Percentiles rank a stretch among this genome's conserved stretches.
Evolutionary conservation across 441 rosid genomes (phyloP).

Genomic region (Euphorbia schlechtendalii): DNA sequence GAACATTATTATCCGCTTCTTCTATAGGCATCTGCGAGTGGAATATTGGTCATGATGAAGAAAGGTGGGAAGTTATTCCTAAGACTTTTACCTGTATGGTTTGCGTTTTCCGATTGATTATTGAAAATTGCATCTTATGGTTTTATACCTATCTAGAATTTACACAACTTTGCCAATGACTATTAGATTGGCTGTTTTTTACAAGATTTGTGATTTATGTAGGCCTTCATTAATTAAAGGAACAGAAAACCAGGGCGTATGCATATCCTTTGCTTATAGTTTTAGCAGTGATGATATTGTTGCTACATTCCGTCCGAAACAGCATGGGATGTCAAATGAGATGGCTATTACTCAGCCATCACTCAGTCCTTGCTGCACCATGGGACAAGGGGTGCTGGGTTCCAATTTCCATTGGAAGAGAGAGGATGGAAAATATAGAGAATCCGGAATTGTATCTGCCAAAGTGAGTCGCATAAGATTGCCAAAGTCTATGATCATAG

Average conservation of each 20-base stretch:
- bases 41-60: conserved; percentile 44
- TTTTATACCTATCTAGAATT: not conserved
- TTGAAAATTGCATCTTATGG: not conserved
- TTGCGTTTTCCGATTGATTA: not conserved
- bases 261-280: conserved; percentile 68
- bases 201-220: conserved; percentile 20
- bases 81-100: not conserved
- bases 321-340: conserved; percentile 38
- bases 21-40: conserved; percentile 72
- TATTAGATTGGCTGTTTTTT: conserved; percentile 8
- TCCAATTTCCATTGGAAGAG: conserved; percentile 58
- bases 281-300: conserved; percentile 47
- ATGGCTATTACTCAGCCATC: conserved; percentile 35
- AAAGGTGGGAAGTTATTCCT: conserved; percentile 43
- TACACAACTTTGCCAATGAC: conserved; percentile 2
- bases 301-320: conserved; percentile 72
- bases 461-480: conserved; percentile 56
- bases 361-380: conserved; percentile 33
- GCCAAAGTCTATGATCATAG: conserved; percentile 56
- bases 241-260: conserved; percentile 60
- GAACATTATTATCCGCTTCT: conserved; percentile 63
- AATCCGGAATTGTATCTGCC: conserved; percentile 36
- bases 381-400: conserved; percentile 46
- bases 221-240: conserved; percentile 56
- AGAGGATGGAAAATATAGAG: conserved; percentile 35